phyloP scores from a whole-genome alignment of 2,329 filamentous ascomycete genomes.

The Phyllosticta citribraziliensis region DNA sequence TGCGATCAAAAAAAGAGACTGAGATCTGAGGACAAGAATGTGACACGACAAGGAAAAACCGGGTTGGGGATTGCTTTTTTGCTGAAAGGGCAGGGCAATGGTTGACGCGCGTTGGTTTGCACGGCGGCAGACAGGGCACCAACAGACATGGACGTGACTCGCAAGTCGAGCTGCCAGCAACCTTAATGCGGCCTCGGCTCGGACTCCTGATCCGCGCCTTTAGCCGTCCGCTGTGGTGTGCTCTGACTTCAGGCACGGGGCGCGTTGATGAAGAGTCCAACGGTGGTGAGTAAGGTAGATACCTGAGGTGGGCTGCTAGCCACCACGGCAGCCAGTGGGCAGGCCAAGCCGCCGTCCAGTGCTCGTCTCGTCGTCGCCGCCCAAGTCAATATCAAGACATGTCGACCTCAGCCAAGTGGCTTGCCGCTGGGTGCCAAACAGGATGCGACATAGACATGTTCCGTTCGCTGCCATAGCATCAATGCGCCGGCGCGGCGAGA shows the following conservation, averaged over 20 bases:
- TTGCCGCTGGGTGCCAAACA: background rate
- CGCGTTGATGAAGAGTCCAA: background rate
- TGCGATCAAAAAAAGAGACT: constrained; percentile 5
- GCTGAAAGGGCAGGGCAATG: background rate
- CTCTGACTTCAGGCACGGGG: background rate
- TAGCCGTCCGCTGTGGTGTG: background rate
- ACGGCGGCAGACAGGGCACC: background rate
- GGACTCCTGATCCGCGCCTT: background rate
- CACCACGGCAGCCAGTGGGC: no score
- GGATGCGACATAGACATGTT: background rate
- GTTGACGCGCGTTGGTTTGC: background rate
- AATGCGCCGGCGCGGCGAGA: background rate
- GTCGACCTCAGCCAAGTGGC: background rate
- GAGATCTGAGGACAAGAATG: background rate
- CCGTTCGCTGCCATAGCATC: constrained; percentile 1
- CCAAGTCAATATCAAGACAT: background rate
- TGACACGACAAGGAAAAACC: constrained; percentile 6
- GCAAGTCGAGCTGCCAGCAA: background rate
- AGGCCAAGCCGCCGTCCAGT: no score
- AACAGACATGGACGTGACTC: background rate
- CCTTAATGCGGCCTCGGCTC: background rate
- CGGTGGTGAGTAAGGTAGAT: background rate
- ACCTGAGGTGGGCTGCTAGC: background rate
- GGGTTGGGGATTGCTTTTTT: constrained; percentile 8
- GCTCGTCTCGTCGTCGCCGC: no score